Evolutionary conservation across 805 yeast genomes (phyloP).

Genomic region (Myxozyma melibiosi): DNA sequence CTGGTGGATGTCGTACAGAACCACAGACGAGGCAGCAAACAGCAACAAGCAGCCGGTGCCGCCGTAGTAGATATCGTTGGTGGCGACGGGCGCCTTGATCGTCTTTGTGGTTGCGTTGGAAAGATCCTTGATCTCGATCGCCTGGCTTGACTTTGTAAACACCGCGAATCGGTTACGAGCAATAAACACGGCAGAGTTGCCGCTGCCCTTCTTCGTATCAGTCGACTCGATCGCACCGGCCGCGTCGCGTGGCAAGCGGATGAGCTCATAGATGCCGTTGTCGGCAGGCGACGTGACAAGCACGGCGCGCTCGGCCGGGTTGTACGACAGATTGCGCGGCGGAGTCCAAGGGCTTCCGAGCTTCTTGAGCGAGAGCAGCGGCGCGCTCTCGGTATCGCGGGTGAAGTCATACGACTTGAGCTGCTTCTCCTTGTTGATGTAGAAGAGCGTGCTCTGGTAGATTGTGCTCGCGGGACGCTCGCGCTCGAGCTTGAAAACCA

Average conservation of each 20-base stretch:
- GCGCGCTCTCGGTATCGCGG: slow-evolving; percentile 65
- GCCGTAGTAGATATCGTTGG: slow-evolving; percentile 65
- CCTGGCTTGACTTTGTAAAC: slow-evolving; percentile 61
- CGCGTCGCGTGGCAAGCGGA: slow-evolving; percentile 78
- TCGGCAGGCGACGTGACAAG: slow-evolving; percentile 71
- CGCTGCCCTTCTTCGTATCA: slow-evolving; percentile 76
- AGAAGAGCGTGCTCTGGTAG: slow-evolving; percentile 72
- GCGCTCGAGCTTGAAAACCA: slow-evolving; percentile 96
- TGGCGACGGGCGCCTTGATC: slow-evolving; percentile 57
- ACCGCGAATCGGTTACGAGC: slow-evolving; percentile 94
- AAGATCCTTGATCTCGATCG: slow-evolving; percentile 82
- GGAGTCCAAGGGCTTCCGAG: slow-evolving; percentile 86
- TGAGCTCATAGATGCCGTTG: slow-evolving; percentile 68
- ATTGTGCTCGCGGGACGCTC: slow-evolving; percentile 91
- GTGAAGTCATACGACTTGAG: slow-evolving; percentile 76
- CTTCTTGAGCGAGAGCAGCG: slow-evolving; percentile 80
- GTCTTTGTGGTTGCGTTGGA: slow-evolving; percentile 80
- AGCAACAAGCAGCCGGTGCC: slow-evolving; percentile 83
- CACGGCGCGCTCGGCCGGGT: slow-evolving; percentile 87
- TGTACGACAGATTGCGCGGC: slow-evolving; percentile 80
- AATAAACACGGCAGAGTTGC: slow-evolving; percentile 83
- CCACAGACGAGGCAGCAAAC: slow-evolving; percentile 70
- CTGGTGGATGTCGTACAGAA: slow-evolving; percentile 90
- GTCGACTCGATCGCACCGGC: slow-evolving; percentile 94
- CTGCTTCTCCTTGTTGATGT: slow-evolving; percentile 81